phyloP scores from a whole-genome alignment of 2,329 filamentous ascomycete species.

The Pyrenochaeta sp. region DNA sequence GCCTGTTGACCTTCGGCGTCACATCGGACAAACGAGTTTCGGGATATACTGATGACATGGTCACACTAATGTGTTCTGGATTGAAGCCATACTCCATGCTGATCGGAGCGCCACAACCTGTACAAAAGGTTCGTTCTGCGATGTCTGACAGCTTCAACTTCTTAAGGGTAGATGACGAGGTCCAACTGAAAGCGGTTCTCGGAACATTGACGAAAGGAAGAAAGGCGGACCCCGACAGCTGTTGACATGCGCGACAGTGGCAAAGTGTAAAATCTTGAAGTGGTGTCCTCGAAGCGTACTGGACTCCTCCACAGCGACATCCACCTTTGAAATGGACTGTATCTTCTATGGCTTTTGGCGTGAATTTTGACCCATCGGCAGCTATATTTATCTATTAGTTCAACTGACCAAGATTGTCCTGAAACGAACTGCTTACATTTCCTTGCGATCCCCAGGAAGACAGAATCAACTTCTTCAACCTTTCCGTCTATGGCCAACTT shows the following conservation, averaged over 20 bases:
- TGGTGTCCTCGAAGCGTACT: constrained; percentile 48
- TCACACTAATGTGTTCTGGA: constrained; percentile 43
- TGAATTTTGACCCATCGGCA: constrained; percentile 32
- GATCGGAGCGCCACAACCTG: constrained; percentile 56
- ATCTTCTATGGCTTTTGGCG: constrained; percentile 11
- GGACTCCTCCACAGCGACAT: constrained; percentile 54
- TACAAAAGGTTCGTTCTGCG: constrained; percentile 56
- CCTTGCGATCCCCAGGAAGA: constrained; percentile 47
- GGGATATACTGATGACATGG: constrained; percentile 53
- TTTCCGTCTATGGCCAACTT: constrained; percentile 47
- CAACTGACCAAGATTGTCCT: background rate
- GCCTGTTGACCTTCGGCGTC: constrained; percentile 39
- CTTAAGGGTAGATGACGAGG: constrained; percentile 35
- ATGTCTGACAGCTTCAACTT: constrained; percentile 47
- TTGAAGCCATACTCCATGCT: constrained; percentile 52
- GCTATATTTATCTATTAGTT: constrained; percentile 23
- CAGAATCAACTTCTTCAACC: constrained; percentile 49
- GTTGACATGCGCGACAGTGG: constrained; percentile 59
- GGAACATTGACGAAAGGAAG: constrained; percentile 53
- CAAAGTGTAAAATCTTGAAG: constrained; percentile 52
- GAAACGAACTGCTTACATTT: constrained; percentile 33
- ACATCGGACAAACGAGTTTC: constrained; percentile 42
- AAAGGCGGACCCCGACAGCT: constrained; percentile 56
- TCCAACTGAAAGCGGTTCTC: constrained; percentile 44
- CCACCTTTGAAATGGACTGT: constrained; percentile 48